Evolutionary conservation across 2,329 filamentous ascomycete species (phyloP), one percentile per base, ranked within the genome.

Genomic region (Dryadomyces quercivorus): DNA sequence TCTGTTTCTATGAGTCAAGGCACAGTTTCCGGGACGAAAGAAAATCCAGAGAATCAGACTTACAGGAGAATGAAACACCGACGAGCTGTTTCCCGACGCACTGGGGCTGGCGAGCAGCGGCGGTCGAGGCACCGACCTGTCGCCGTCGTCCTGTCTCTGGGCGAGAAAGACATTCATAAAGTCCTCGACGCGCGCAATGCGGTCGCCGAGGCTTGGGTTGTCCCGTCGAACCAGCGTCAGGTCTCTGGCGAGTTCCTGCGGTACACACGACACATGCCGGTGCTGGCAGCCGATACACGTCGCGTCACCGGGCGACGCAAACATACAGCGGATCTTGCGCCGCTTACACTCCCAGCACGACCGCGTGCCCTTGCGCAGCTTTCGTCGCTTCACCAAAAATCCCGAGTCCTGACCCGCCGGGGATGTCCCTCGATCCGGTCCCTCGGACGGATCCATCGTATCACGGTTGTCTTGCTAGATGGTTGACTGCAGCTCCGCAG

Each of bases 301-400:
- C 5, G 63, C 55, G 5, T 71, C 67, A 13, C 40, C 12, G 64
- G 59, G 18, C 15, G n/a, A 4, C 9, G 43, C 62, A 55, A 75
- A 74, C n/a, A 68, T 70, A 60, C 77, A 80, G 4, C 69, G 67
- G 13, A 74, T 69, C 64, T 80, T 81, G 22, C 75, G 70, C 50
- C 73, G 70, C 62, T 76, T 76, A 69, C 77, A 81, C 58, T 79
- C 76, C 76, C 76, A 80, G 61, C 77, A 80, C 54, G 75, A 78
- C 42, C 66, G 69, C 0, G 77, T 81, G 15, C 58, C 57, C 36
- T 59, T 59, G 50, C 58, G 55, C 46, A 60, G 26, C 50, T 58
- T 60, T 9, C 57, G 46, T 12, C 57, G 47, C 36, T 55, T 56
- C 7, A 22, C 44, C 21, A 20, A n/a, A 18, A 5, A n/a, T 21